Percentiles rank a stretch among this genome's conserved stretches.
phyloP scores from a whole-genome alignment of 208 protist species.

The Acanthamoeba culbertsoni region DNA sequence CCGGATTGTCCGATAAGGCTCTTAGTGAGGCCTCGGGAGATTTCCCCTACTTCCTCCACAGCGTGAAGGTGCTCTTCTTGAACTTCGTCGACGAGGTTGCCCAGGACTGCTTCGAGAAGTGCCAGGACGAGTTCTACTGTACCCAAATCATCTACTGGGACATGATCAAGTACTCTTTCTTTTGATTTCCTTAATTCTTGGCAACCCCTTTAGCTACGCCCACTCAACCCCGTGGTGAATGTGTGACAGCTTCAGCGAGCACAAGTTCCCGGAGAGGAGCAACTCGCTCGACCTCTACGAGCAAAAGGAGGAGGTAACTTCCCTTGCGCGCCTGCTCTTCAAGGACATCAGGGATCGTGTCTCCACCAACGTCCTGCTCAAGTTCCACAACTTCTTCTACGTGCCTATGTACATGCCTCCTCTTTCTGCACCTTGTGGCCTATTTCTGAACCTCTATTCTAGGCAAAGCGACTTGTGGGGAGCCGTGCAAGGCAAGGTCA shows the following conservation, averaged over 20 bases:
- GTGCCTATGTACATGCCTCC: conserved; percentile 13
- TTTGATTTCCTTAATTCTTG: not conserved
- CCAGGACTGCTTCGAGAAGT: conserved; percentile 1
- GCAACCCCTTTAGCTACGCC: not conserved
- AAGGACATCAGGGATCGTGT: not conserved
- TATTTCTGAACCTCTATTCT: not conserved
- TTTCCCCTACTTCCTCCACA: conserved; percentile 20
- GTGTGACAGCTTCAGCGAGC: conserved; percentile 26
- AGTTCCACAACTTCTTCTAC: conserved; percentile 55
- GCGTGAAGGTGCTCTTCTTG: not conserved
- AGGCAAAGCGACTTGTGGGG: conserved; percentile 46
- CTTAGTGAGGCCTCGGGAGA: not conserved
- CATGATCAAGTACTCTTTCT: not conserved
- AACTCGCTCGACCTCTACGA: not conserved
- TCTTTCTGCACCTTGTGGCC: not conserved
- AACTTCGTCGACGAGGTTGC: conserved; percentile 33
- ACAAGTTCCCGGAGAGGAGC: conserved; percentile 32
- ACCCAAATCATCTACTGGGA: conserved; percentile 55
- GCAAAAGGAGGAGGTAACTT: conserved; percentile 16
- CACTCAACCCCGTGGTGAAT: not conserved
- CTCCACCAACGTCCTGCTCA: conserved; percentile 15
- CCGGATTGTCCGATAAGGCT: not conserved
- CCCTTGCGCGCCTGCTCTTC: not conserved
- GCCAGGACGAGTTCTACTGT: conserved; percentile 52
- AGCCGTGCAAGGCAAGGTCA: conserved; percentile 35